Evolutionary conservation across 345 rosid genomes (phyloP).

Genomic region (Eucalyptus sp.): DNA sequence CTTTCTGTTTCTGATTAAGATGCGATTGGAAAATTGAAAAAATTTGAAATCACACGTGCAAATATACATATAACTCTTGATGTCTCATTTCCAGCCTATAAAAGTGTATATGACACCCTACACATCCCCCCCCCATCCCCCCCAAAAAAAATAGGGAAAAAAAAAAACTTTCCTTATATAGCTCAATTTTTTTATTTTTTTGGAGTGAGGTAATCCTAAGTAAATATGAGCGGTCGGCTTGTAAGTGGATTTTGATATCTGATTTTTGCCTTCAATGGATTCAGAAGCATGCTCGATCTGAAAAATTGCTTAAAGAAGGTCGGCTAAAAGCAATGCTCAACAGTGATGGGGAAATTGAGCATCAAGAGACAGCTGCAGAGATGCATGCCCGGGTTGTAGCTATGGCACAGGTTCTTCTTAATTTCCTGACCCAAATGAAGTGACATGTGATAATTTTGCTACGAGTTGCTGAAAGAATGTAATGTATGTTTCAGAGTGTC

Average conservation of each 20-base stretch:
- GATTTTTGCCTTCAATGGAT: neutral
- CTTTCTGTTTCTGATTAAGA: neutral
- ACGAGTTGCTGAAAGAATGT: neutral
- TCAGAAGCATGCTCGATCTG: constrained; percentile 59
- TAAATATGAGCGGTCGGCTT: neutral
- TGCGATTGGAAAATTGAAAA: neutral
- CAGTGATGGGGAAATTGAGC: constrained; percentile 55
- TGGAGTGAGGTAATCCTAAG: neutral
- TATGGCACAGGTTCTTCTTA: constrained; percentile 22
- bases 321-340: constrained; percentile 52
- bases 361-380: constrained; percentile 53
- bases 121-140: no score
- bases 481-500: neutral
- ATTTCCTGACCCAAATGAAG: neutral
- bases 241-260: neutral
- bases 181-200: neutral
- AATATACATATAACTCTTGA: neutral
- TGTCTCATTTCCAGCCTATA: neutral
- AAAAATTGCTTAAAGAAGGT: constrained; percentile 52
- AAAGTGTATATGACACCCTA: neutral
- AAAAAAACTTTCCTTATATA: neutral
- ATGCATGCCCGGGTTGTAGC: constrained; percentile 36
- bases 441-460: neutral
- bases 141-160: no score
- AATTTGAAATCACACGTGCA: neutral